Evolutionary conservation across 2,329 filamentous ascomycete genomes (phyloP).

Genomic region (Graphiopsis chlorocephala): DNA sequence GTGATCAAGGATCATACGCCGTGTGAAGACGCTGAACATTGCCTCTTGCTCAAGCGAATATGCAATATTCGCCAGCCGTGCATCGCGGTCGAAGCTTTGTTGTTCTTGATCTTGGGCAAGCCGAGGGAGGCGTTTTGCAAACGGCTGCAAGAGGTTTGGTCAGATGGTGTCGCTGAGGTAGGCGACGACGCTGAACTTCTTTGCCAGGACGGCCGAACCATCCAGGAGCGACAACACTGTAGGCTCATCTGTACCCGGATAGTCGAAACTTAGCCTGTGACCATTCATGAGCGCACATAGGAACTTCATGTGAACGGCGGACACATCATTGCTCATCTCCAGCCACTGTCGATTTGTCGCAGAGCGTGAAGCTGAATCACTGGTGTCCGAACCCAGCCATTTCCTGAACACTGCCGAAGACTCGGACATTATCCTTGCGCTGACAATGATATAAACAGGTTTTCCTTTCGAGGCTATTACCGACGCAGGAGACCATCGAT

Average conservation of each 20-base stretch:
- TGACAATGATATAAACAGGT: background rate
- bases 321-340: background rate
- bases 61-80: background rate
- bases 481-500: too few species aligned
- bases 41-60: background rate
- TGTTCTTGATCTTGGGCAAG: background rate
- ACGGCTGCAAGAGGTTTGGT: background rate
- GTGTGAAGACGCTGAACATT: background rate
- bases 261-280: background rate
- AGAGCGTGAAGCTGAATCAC: background rate
- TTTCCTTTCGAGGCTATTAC: too few species aligned
- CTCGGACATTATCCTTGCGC: background rate
- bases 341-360: background rate
- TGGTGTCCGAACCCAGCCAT: background rate
- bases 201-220: background rate
- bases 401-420: background rate
- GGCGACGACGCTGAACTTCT: background rate
- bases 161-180: background rate
- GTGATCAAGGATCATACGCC: background rate
- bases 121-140: background rate
- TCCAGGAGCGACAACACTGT: background rate
- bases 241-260: background rate
- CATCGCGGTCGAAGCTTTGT: background rate
- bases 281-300: background rate
- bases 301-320: background rate